Evolutionary conservation across 345 rosid genomes (phyloP).

Genomic region (Aethionema arabicum): DNA sequence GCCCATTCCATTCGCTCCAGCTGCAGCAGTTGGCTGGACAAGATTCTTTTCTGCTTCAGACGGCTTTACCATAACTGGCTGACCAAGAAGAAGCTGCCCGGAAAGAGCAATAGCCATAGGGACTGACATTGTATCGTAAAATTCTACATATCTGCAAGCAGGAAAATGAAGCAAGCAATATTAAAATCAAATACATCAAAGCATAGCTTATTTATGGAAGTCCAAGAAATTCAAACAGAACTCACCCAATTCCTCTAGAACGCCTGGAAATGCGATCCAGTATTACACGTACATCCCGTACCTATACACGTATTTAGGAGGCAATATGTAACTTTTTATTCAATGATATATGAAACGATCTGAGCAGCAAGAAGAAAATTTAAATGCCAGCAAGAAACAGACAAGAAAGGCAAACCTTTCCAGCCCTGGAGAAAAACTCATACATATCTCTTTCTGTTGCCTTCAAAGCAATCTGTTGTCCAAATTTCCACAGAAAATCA

Average conservation of each 20-base stretch:
- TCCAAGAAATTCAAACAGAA: constrained; percentile 3
- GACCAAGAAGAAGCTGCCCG: constrained; percentile 96
- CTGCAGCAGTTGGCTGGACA: constrained; percentile 82
- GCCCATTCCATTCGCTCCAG: constrained; percentile 63
- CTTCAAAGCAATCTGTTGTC: constrained; percentile 74
- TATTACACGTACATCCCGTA: constrained; percentile 93
- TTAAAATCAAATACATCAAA: constrained; percentile 3
- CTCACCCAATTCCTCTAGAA: constrained; percentile 94
- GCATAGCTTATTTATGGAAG: background rate
- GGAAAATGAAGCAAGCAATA: constrained; percentile 25
- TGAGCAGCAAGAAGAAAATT: constrained; percentile 12
- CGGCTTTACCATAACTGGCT: constrained; percentile 97
- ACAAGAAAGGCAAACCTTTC: constrained; percentile 62
- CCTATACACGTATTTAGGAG: constrained; percentile 49
- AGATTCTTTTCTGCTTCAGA: constrained; percentile 99
- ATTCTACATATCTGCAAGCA: constrained; percentile 78
- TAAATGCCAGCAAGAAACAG: constrained; percentile 21
- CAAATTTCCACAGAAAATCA: constrained; percentile 4
- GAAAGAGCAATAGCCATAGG: constrained; percentile 99
- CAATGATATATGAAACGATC: background rate
- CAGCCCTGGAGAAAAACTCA: constrained; percentile 95
- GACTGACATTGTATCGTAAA: constrained; percentile 96
- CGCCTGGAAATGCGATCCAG: constrained; percentile 98
- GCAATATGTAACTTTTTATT: background rate
- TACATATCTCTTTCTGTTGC: constrained; percentile 94